Evolutionary conservation across 352 stramenopile genomes (phyloP).

Genomic region (Phytophthora hibernalis): DNA sequence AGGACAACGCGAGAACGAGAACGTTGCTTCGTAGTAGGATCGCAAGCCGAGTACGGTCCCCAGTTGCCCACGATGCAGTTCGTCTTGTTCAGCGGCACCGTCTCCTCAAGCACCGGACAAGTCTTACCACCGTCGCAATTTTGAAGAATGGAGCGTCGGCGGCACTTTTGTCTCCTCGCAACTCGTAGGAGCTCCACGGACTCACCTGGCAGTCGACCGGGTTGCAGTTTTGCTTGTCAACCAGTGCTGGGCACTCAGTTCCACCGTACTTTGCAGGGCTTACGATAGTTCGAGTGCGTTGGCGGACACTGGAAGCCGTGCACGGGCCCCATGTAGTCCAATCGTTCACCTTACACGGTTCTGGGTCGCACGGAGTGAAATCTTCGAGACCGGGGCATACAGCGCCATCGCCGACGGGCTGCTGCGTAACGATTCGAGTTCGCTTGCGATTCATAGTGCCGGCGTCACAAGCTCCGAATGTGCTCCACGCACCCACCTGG

Average conservation of each 20-base stretch:
- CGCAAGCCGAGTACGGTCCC: slow-evolving; percentile 51
- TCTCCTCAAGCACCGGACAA: slow-evolving; percentile 55
- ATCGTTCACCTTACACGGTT: slow-evolving; percentile 59
- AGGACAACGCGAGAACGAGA: slow-evolving; percentile 58
- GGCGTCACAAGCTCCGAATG: slow-evolving; percentile 44
- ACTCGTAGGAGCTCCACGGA: slow-evolving; percentile 52
- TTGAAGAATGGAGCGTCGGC: slow-evolving; percentile 45
- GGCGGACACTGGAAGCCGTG: slow-evolving; percentile 39
- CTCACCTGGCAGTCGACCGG: slow-evolving; percentile 65
- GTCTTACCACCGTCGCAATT: slow-evolving; percentile 46
- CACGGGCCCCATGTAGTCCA: slow-evolving; percentile 59
- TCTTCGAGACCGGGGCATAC: slow-evolving; percentile 54
- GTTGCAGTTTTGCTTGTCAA: slow-evolving; percentile 70
- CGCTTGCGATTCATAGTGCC: slow-evolving; percentile 46
- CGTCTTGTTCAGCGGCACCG: slow-evolving; percentile 40
- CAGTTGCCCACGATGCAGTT: slow-evolving; percentile 60
- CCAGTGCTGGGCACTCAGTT: slow-evolving; percentile 45
- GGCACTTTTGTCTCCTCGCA: slow-evolving; percentile 56
- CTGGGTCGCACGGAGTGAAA: slow-evolving; percentile 46
- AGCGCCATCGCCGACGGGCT: slow-evolving; percentile 56
- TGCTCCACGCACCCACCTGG: slow-evolving; percentile 59
- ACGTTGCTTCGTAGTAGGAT: slow-evolving; percentile 42
- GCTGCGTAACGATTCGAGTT: slow-evolving; percentile 52
- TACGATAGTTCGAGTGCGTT: slow-evolving; percentile 53
- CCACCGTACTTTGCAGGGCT: slow-evolving; percentile 56